Evolutionary conservation across 345 rosid species (phyloP), one percentile per base, ranked within the genome.

Genomic region (Pistacia integerrima): DNA sequence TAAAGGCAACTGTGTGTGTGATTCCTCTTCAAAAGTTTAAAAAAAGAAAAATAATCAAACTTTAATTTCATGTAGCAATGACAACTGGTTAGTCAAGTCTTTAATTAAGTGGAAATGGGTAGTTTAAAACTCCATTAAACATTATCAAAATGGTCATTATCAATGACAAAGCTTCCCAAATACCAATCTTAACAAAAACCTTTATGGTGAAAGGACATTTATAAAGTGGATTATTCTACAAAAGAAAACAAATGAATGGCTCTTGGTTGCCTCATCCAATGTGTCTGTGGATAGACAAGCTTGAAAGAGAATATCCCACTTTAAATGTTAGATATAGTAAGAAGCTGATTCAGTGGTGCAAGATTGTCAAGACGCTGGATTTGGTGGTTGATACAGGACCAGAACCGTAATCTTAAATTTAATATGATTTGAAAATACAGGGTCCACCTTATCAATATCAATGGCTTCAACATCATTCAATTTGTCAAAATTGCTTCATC

Each of bases 401-500:
- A 18, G 56, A 11, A 54, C 44, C 65, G 56, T 61, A 60, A 60
- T 17, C 76, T 67, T 48, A 22, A 48, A 35, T 61, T 61, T 73
- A 38, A 46, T 48, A 16, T 3, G 67, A 30, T 46, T 60, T 60
- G 9, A 25, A 44, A 59, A 58, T 8, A 0, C 7, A 18, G 51
- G 69, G 4, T 41, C 76, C 69, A 30, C 52, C 30, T 73, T 46
- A 25, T 30, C 56, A 1, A 49, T 61, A 48, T 61, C 59, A 1
- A 51, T 16, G 2, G 48, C 46, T 9, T 62, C 69, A 62, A 5
- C 58, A 46, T 49, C 28, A 30, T 62, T 38, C 51, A 57, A 38
- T 11, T 22, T n/a, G 18, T 18, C 35, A 33, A 35, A 71, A 5
- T 71, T 57, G 35, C 10, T 63, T 36, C 52, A n/a, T 41, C 11